Conservation (phyloP, 2,329 filamentous ascomycete genomes). For the Verticillium zaregamsianum region DNA sequence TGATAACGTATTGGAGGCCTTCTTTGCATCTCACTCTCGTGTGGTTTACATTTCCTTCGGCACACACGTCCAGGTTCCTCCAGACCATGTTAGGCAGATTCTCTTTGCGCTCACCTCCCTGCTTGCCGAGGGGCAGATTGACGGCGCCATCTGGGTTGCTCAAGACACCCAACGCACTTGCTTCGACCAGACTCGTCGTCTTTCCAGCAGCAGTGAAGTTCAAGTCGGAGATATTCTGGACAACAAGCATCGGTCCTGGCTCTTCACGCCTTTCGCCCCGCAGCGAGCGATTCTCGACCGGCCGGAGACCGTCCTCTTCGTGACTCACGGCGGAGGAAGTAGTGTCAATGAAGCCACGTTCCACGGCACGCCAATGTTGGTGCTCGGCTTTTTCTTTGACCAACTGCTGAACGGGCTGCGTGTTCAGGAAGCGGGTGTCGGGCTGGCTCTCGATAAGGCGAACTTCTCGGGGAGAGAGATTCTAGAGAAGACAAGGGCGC, state of each 20-base stretch:
- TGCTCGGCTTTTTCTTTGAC: conserved; percentile 35
- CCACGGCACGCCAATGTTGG: conserved; percentile 31
- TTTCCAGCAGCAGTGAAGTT: conserved; percentile 2
- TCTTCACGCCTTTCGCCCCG: conserved; percentile 30
- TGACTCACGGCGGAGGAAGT: conserved; percentile 36
- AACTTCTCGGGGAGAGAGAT: conserved; percentile 27
- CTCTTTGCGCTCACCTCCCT: conserved; percentile 9
- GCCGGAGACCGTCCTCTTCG: conserved; percentile 25
- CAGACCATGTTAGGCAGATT: conserved; percentile 24
- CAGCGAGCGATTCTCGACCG: conserved; percentile 36
- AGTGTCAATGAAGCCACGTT: conserved; percentile 36
- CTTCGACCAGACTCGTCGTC: conserved; percentile 12
- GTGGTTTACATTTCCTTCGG: conserved; percentile 36
- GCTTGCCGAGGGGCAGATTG: conserved; percentile 18
- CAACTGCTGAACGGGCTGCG: conserved; percentile 33
- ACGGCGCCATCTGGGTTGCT: conserved; percentile 35
- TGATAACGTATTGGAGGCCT: conserved; percentile 18
- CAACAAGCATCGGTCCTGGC: conserved; percentile 22
- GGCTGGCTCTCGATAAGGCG: conserved; percentile 30
- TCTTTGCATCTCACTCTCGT: conserved; percentile 24
- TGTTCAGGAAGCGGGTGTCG: conserved; percentile 28
- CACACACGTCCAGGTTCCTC: conserved; percentile 31
- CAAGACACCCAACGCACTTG: conserved; percentile 16
- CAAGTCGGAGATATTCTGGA: conserved; percentile 20
- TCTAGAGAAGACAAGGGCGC: conserved; percentile 17